Evolutionary conservation across 208 protist genomes (phyloP).

Genomic region (Acanthamoeba healyi): DNA sequence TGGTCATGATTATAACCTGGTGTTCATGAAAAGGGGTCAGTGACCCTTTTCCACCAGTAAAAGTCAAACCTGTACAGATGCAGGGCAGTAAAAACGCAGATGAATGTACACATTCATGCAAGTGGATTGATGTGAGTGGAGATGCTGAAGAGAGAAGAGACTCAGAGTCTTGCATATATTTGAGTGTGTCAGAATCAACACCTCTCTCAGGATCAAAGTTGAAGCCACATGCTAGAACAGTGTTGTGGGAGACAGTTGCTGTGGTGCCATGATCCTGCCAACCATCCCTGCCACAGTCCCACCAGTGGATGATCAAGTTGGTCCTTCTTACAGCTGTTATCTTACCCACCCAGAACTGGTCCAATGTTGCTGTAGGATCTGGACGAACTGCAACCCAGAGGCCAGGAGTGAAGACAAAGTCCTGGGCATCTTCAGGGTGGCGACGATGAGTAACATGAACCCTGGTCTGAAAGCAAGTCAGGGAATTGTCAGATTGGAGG

Average conservation of each 20-base stretch:
- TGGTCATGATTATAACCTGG: no score
- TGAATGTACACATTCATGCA: not conserved
- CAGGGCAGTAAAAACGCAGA: not conserved
- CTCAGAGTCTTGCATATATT: not conserved
- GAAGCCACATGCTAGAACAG: slow-evolving; percentile 17
- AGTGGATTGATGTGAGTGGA: not conserved
- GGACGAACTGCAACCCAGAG: not conserved
- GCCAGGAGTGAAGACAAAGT: not conserved
- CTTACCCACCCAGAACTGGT: not conserved
- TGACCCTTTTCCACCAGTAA: not conserved
- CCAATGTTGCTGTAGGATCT: not conserved
- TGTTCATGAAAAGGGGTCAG: not conserved
- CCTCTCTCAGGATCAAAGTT: not conserved
- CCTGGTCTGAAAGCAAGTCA: not conserved
- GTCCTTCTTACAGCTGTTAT: not conserved
- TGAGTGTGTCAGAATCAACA: not conserved
- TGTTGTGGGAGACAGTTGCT: not conserved
- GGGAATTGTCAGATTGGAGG: no score
- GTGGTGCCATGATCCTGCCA: not conserved
- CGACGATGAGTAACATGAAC: not conserved
- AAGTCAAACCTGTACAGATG: not conserved
- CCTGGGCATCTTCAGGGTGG: not conserved
- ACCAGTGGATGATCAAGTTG: not conserved
- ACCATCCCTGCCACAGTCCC: not conserved
- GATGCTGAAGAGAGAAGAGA: slow-evolving; percentile 12